Percentiles rank a stretch among this genome's conserved stretches.
Evolutionary conservation across 176 grass and related monocot species (phyloP).

Genomic region (Musa troglodytarum): DNA sequence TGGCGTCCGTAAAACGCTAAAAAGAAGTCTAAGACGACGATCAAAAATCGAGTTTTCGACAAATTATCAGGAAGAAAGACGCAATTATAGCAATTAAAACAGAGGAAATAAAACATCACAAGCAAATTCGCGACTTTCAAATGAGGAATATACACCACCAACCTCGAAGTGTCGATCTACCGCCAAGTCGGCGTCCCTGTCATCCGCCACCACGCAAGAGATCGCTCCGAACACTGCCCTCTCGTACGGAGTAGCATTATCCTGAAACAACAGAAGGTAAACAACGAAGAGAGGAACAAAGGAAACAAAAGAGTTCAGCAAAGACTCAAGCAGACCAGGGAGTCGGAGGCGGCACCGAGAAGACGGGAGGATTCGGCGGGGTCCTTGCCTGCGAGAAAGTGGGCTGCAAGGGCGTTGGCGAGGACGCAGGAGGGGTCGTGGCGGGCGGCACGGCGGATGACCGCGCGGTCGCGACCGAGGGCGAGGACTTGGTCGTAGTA

Average conservation of each 20-base stretch:
- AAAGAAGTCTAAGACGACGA: no score
- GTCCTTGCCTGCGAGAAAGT: constrained; percentile 28
- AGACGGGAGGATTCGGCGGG: constrained; percentile 18
- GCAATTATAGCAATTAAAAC: background rate
- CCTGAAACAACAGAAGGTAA: constrained; percentile 12
- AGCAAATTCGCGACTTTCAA: no score
- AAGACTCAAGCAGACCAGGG: background rate
- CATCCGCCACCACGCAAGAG: constrained; percentile 33
- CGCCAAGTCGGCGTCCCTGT: constrained; percentile 29
- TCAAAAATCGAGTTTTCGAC: no score
- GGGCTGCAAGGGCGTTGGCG: constrained; percentile 38
- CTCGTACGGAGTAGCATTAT: constrained; percentile 43
- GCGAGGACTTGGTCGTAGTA: constrained; percentile 42
- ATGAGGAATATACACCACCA: background rate
- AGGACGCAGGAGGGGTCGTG: constrained; percentile 48
- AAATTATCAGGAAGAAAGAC: background rate
- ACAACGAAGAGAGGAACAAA: background rate
- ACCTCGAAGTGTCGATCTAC: constrained; percentile 46
- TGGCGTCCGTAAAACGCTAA: no score
- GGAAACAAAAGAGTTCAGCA: background rate
- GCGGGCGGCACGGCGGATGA: constrained; percentile 28
- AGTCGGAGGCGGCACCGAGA: background rate
- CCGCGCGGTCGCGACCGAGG: constrained; percentile 35
- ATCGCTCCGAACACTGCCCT: constrained; percentile 38
- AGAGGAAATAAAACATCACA: background rate